Evolutionary conservation across 805 yeast species (phyloP), one percentile per base, ranked within the genome.

Genomic region (Allodekkera sacchari): DNA sequence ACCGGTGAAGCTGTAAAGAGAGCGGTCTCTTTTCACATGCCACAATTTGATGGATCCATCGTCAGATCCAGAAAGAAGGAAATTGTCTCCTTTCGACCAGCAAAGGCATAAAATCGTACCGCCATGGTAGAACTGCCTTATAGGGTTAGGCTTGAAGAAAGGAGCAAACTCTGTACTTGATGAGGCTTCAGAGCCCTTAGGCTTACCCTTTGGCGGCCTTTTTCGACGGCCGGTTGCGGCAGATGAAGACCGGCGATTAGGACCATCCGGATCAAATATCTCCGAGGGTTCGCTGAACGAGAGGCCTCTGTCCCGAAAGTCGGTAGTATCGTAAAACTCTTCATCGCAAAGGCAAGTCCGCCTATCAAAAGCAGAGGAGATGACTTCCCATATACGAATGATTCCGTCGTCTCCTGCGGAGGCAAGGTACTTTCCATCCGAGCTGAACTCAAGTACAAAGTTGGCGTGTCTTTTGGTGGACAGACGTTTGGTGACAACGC

Each of bases 41-140:
- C 96, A 88, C 28, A 88, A 58, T 41, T 73, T 71, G 2, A 77
- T 94, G 0, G 94, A 79, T 40, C 73, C 69, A 55, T 88, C 97
- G 79, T 83, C 81, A 2, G 94, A 81, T 4, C 92, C 77, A 0
- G 92, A 67, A 1, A 85, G 51, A 19, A 89, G 51, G 44, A 88
- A 88, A 50, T 79, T 79, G 55, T 85, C 87, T n/a, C n/a, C n/a
- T 44, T 78, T 79, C 31, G 94, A 80, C 96, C 96, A 88, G 45
- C 83, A 83, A 21, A 88, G 48, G 8, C 82, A 73, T n/a, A 84
- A 53, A 11, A 89, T 66, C 36, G 84, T 81, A 28, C 70, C 71
- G 1, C 69, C 54, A 53, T 89, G 96, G 12, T 52, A 55, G 39
- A 74, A 80, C 10, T 66, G 66, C 19, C 71, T 64, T 11, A 65